Percentiles rank a stretch among this genome's conserved stretches.
Evolutionary conservation across 768 basidiomycete species (phyloP).

Genomic region (Tylopilus sp.): DNA sequence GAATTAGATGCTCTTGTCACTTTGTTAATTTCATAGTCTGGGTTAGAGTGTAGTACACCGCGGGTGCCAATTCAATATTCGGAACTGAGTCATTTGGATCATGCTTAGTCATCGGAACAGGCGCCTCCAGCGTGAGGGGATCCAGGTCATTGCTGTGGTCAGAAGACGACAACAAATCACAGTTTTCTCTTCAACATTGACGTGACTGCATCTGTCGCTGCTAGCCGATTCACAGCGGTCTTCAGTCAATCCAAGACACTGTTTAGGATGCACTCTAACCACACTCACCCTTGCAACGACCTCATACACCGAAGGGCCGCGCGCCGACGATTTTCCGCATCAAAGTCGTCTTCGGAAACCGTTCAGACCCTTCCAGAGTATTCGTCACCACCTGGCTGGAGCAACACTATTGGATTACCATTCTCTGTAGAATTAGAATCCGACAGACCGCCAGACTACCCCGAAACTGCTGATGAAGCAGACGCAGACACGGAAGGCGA

Average conservation of each 20-base stretch:
- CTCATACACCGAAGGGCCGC: conserved; percentile 37
- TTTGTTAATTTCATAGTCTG: background rate
- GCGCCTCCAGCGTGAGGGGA: background rate
- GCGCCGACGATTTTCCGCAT: conserved; percentile 54
- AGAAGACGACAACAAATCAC: background rate
- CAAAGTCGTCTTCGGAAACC: conserved; percentile 64
- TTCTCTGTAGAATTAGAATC: conserved; percentile 35
- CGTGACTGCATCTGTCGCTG: conserved; percentile 2
- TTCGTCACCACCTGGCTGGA: conserved; percentile 37
- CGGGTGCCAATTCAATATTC: background rate
- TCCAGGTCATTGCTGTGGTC: conserved; percentile 6
- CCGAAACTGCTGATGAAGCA: conserved; percentile 73
- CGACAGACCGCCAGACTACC: conserved; percentile 71
- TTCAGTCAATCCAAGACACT: conserved; percentile 5
- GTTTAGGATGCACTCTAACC: conserved; percentile 19
- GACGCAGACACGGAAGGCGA: conserved; percentile 62
- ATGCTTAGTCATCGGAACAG: conserved; percentile 23
- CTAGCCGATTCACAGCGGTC: conserved; percentile 9
- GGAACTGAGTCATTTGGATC: conserved; percentile 3
- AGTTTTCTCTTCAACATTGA: conserved; percentile 8
- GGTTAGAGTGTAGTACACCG: background rate
- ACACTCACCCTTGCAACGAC: conserved; percentile 9
- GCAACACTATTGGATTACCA: conserved; percentile 9
- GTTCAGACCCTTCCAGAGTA: conserved; percentile 66
- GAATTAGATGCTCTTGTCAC: background rate